Evolutionary conservation across 2,329 filamentous ascomycete species (phyloP), one percentile per base, ranked within the genome.

Genomic region (Claviceps sp.): DNA sequence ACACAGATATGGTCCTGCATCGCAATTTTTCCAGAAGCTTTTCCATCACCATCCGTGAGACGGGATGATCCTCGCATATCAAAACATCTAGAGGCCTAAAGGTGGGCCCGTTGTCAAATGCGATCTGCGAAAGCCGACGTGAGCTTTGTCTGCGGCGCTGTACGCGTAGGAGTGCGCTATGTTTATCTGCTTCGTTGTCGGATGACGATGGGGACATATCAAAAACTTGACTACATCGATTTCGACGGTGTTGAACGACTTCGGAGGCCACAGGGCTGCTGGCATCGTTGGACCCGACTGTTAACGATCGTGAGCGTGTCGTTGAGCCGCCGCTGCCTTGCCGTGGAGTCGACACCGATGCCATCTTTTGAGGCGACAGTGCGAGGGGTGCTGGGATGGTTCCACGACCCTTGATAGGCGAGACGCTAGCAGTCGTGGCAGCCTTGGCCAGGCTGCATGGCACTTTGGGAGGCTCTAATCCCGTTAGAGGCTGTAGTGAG

Each of bases 41-140:
- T 64, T 98, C 93, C 91, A 98, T 97, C n/a, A 98, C 91, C 73
- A 98, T 83, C 22, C 91, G 81, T 5, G 93, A 95, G 4, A 98
- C 91, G 0, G 93, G 93, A 65, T 98, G 93, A 62, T 98, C 93
- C 69, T 98, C 93, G 64, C 93, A 97, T 50, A 98, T 95, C 50
- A 98, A 75, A 5, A 98, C 86, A 67, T 98, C 93, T 50, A 98
- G 70, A 2, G 93, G 89, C 34, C 93, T 80, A 69, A 96, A 98
- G 39, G 84, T 79, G 2, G 93, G 93, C 0, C 85, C 85, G 50
- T 91, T 89, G 42, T 85, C 79, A 40, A 95, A 75, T 49, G 84
- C 90, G 61, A 97, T 90, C 61, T 95, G 89, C 0, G 93, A 98
- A 63, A 97, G 78, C 48, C 93, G 82, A 19, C 93, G 78, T n/a